Percentiles rank a stretch among this genome's conserved stretches.
Evolutionary conservation across 2,329 filamentous ascomycete species (phyloP).

Genomic region (Blumeria hordei): DNA sequence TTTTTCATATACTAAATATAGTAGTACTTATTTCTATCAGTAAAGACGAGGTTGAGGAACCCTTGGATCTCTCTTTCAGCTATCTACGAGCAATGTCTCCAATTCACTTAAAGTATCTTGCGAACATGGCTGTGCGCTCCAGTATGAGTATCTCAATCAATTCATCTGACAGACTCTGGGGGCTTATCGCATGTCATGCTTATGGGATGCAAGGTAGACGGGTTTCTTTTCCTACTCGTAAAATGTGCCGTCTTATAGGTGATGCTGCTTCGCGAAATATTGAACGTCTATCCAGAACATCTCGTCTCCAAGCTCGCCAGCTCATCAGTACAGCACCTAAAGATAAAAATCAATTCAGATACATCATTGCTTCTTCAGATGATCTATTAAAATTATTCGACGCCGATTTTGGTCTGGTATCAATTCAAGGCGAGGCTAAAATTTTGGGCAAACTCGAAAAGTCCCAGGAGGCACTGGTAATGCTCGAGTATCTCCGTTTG

Average conservation of each 20-base stretch:
- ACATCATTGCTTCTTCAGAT: constrained; percentile 74
- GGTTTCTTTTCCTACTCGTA: constrained; percentile 76
- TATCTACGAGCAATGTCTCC: constrained; percentile 77
- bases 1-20: neutral
- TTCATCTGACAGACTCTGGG: constrained; percentile 68
- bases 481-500: constrained; percentile 67
- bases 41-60: constrained; percentile 44
- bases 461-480: constrained; percentile 58
- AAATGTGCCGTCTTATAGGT: constrained; percentile 73
- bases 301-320: constrained; percentile 62
- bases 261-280: constrained; percentile 74
- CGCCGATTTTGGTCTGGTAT: constrained; percentile 66
- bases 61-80: constrained; percentile 46
- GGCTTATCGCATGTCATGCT: constrained; percentile 63
- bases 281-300: constrained; percentile 67
- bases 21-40: constrained; percentile 16
- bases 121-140: constrained; percentile 74
- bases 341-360: constrained; percentile 61
- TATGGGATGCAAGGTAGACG: constrained; percentile 62
- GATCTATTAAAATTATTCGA: constrained; percentile 66
- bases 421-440: constrained; percentile 73
- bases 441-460: constrained; percentile 52
- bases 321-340: constrained; percentile 69
- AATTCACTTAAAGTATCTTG: constrained; percentile 68
- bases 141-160: constrained; percentile 92